These are phyloP conservation scores for Metschnikowia continentalis DNA, from an alignment of 805 yeast genomes.

Conservation along the genomic window DNA sequence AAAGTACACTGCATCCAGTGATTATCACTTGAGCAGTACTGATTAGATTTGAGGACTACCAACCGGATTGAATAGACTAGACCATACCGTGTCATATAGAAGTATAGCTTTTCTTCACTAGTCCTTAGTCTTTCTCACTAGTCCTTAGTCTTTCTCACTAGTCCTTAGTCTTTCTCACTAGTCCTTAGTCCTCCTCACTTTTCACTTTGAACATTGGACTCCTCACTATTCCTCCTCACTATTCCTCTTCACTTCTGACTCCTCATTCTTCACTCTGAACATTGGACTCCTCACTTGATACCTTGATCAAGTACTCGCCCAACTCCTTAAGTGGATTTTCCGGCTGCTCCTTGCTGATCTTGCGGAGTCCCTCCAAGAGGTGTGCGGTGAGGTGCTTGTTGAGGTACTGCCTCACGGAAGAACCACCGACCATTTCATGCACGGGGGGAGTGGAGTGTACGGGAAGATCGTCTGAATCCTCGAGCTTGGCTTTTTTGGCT, in stretches of 20 bases:
- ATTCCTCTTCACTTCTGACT: no score
- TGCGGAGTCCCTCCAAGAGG: slow-evolving; percentile 58
- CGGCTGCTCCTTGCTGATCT: slow-evolving; percentile 49
- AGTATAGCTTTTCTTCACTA: no score
- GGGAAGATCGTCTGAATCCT: neutral
- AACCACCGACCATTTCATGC: slow-evolving; percentile 62
- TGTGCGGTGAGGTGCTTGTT: slow-evolving; percentile 61
- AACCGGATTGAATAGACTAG: no score
- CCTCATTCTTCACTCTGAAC: neutral
- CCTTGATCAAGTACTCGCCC: slow-evolving; percentile 50
- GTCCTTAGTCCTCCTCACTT: neutral
- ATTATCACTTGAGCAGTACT: no score
- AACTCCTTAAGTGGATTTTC: slow-evolving; percentile 49
- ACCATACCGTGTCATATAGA: no score
- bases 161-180: no score
- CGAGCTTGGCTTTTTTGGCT: neutral
- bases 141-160: no score
- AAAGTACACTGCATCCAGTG: no score
- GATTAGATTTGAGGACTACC: no score
- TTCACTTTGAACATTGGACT: no score
- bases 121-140: no score
- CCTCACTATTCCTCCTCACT: no score
- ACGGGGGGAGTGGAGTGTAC: slow-evolving; percentile 24
- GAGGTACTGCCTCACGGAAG: slow-evolving; percentile 65
- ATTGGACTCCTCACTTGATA: slow-evolving; percentile 2